Evolutionary conservation across 768 basidiomycete genomes (phyloP).

Genomic region (Agaricus subrufescens): DNA sequence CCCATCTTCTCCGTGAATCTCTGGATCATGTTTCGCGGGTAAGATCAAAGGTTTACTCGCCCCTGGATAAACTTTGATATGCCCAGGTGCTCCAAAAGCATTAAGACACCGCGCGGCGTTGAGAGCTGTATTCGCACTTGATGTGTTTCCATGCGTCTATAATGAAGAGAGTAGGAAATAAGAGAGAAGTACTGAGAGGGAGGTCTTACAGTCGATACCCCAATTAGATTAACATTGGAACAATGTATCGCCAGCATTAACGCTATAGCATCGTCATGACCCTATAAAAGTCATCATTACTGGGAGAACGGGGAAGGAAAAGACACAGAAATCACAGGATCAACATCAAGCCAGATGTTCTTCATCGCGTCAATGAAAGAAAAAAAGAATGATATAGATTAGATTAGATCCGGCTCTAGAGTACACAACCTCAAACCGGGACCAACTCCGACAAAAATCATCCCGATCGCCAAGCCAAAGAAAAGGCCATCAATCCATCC

Average conservation of each 20-base stretch:
- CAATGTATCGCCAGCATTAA: slow-evolving; percentile 72
- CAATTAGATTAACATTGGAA: slow-evolving; percentile 63
- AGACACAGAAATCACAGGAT: slow-evolving; percentile 39
- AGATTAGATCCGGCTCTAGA: neutral
- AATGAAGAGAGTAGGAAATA: neutral
- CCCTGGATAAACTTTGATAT: slow-evolving; percentile 64
- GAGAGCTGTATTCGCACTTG: slow-evolving; percentile 50
- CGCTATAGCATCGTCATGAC: slow-evolving; percentile 87
- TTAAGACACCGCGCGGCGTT: slow-evolving; percentile 78
- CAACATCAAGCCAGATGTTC: slow-evolving; percentile 60
- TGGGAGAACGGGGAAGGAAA: neutral
- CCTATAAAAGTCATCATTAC: slow-evolving; percentile 34
- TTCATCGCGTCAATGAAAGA: slow-evolving; percentile 16
- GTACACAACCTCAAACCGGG: too few relatives aligned
- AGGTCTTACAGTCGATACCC: slow-evolving; percentile 68
- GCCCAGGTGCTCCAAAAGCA: slow-evolving; percentile 61
- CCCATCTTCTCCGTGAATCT: slow-evolving; percentile 82
- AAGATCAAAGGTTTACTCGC: slow-evolving; percentile 66
- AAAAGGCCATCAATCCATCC: too few relatives aligned
- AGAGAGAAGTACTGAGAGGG: neutral
- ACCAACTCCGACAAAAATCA: too few relatives aligned
- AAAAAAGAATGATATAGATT: neutral
- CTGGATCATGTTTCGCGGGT: slow-evolving; percentile 55
- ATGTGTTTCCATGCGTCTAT: slow-evolving; percentile 81
- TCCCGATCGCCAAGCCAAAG: too few relatives aligned